Base-by-base conservation (phyloP, 2,329 filamentous ascomycete species). In the Colletotrichum sp. region DNA sequence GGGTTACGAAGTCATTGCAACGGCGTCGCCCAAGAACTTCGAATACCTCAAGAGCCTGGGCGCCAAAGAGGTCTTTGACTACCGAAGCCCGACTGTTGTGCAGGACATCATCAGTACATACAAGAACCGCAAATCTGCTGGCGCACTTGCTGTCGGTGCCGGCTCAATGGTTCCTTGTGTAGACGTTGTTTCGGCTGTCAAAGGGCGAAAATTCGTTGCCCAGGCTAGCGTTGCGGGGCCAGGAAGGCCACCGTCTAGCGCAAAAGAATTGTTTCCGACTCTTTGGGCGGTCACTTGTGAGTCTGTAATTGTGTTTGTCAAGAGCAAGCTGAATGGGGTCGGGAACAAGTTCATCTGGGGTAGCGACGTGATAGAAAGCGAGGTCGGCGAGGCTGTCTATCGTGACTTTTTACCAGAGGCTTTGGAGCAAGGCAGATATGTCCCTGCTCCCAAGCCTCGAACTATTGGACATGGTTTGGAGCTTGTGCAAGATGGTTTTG, bases 1-100 rank as follows among this genome's bases (percentile, higher is more conserved):
- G 1, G 88, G 88, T 0, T 88, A 86, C 73, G 80, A 86, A 16
- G 87, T 90, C 13, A 78, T 89, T 55, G 80, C 85, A 1, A 88
- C 86, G 1, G 83, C 84, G 1, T 87, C 85, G 0, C 78, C 82
- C 15, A 83, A 81, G 56, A 89, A 90, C 78, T 85, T 86, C n/a
- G 84, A 83, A 1, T 83, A 84, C 66, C 79, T 87, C 18, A 85
- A 84, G 77, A 77, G 78, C 15, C 83, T 90, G 0, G 89, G 89
- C 1, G 87, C 87, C 3, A 80, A 76, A 13, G 78, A 84, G 3
- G 85, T 85, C 0, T 88, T 88, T 61, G 88, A 89, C 78, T 88
- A 90, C 78, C 83, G 82, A 8, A 81, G 79, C 34, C 72, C 79
- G 1, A 80, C 78, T 2, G 79, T 83, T 1, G 80, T 82, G 0